A percentile compares a stretch with the other conserved stretches of the same genome.
Evolutionary conservation across 192 early-diverging fungal species (phyloP).

Genomic region (Rhizophagus sp.): DNA sequence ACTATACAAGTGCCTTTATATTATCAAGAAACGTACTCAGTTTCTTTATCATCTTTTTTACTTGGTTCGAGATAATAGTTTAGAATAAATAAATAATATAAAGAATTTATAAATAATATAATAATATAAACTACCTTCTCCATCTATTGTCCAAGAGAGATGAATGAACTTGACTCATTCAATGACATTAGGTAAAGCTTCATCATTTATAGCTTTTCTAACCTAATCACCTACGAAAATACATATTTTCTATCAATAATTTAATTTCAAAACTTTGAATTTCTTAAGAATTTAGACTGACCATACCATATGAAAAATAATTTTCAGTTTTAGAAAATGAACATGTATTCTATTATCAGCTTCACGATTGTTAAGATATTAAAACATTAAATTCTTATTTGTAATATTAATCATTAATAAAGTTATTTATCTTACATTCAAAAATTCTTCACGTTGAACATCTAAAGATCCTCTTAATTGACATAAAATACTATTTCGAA

Average conservation of each 20-base stretch:
- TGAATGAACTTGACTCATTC: conserved; percentile 61
- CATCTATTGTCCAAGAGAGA: conserved; percentile 64
- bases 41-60: too few relatives aligned
- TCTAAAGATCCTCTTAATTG: conserved; percentile 33
- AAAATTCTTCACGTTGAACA: conserved; percentile 32
- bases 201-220: conserved; percentile 34
- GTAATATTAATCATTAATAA: conserved; percentile 23
- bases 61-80: too few relatives aligned
- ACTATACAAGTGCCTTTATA: too few relatives aligned
- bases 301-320: conserved; percentile 61
- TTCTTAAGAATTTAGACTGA: not conserved
- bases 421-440: conserved; percentile 34
- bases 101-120: too few relatives aligned
- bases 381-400: not conserved
- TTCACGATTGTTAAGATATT: conserved; percentile 53
- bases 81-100: too few relatives aligned
- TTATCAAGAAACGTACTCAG: too few relatives aligned
- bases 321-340: conserved; percentile 61
- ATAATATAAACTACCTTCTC: too few relatives aligned
- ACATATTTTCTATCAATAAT: not conserved
- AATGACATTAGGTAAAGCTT: conserved; percentile 41
- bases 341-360: conserved; percentile 54
- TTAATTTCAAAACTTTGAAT: not conserved
- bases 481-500: conserved; percentile 49
- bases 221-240: conserved; percentile 58